Percentiles rank a stretch among this genome's conserved stretches.
phyloP scores from a whole-genome alignment of 2,329 filamentous ascomycete genomes.

The Graphium sp. region DNA sequence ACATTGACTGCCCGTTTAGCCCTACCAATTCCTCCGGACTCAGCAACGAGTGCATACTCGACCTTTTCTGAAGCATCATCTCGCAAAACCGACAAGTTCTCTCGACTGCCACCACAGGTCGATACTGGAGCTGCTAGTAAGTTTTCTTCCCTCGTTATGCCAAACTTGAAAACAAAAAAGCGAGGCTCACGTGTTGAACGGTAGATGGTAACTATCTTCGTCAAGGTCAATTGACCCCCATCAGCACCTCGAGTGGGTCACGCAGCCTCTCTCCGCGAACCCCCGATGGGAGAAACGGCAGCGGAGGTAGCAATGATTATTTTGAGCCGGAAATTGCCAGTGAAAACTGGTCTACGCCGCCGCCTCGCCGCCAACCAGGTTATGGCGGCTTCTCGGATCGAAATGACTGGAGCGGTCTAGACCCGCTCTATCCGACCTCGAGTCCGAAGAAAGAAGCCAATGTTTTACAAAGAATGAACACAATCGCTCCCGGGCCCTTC shows the following conservation, averaged over 20 bases:
- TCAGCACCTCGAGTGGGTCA: constrained; percentile 42
- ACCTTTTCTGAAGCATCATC: too few species aligned
- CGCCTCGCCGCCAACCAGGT: constrained; percentile 21
- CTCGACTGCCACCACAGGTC: constrained; percentile 25
- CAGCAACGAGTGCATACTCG: constrained; percentile 2
- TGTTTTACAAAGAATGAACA: constrained; percentile 46
- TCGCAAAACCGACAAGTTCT: constrained; percentile 14
- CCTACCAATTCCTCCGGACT: constrained; percentile 3
- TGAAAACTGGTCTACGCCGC: constrained; percentile 20
- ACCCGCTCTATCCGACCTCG: constrained; percentile 24
- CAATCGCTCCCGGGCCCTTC: constrained; percentile 50
- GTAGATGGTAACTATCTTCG: constrained; percentile 20
- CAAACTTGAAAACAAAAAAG: constrained; percentile 3
- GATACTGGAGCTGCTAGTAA: constrained; percentile 37
- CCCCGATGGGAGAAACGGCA: constrained; percentile 25
- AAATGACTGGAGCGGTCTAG: constrained; percentile 15
- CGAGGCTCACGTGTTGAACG: too few species aligned
- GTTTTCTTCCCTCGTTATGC: constrained; percentile 15
- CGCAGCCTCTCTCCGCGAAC: constrained; percentile 47
- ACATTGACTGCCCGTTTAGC: constrained; percentile 3
- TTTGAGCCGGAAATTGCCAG: constrained; percentile 26
- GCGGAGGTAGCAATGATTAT: constrained; percentile 24
- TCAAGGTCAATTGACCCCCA: constrained; percentile 43
- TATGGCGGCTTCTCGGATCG: constrained; percentile 29
- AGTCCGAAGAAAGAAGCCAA: constrained; percentile 22